Percentiles rank a stretch among this genome's conserved stretches.
These are phyloP conservation scores for Acacia concinna DNA, from an alignment of 331 rosid genomes.

Conservation along the genomic window DNA sequence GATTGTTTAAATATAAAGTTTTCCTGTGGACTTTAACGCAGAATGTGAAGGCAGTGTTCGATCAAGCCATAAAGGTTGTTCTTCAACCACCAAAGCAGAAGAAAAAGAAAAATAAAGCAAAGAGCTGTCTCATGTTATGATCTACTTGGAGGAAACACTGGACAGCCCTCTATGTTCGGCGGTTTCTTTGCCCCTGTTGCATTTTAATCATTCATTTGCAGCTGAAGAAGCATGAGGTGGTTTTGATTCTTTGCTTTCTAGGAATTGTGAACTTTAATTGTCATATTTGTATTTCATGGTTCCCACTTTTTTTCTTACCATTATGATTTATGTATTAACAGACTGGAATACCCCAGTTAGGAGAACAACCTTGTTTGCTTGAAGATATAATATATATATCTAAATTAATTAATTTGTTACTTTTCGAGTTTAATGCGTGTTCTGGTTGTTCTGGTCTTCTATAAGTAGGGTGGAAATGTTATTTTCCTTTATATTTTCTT, in stretches of 20 bases:
- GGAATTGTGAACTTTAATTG: constrained; percentile 62
- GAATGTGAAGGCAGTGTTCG: constrained; percentile 97
- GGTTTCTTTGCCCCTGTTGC: constrained; percentile 49
- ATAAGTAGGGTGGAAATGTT: neutral
- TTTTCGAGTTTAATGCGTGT: neutral
- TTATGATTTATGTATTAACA: constrained; percentile 49
- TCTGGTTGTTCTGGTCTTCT: neutral
- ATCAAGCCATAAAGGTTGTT: constrained; percentile 98
- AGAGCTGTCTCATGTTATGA: constrained; percentile 97
- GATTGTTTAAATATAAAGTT: constrained; percentile 16
- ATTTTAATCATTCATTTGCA: constrained; percentile 45
- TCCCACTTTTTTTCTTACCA: constrained; percentile 45
- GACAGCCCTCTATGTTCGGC: constrained; percentile 47
- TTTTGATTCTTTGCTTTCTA: constrained; percentile 52
- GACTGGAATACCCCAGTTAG: constrained; percentile 61
- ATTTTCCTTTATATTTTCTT: neutral
- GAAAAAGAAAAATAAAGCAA: constrained; percentile 94
- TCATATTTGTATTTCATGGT: constrained; percentile 54
- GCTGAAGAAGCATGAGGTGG: constrained; percentile 74
- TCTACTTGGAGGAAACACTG: constrained; percentile 63
- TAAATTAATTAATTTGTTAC: constrained; percentile 25
- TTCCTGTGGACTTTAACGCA: constrained; percentile 37
- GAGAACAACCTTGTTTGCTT: constrained; percentile 45
- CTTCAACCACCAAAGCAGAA: constrained; percentile 99
- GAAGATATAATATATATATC: constrained; percentile 15